A percentile compares a stretch with the other conserved stretches of the same genome.
These are phyloP conservation scores for Paracamarosporium sp. DNA, from an alignment of 2,329 filamentous ascomycete genomes.

Conservation along the genomic window DNA sequence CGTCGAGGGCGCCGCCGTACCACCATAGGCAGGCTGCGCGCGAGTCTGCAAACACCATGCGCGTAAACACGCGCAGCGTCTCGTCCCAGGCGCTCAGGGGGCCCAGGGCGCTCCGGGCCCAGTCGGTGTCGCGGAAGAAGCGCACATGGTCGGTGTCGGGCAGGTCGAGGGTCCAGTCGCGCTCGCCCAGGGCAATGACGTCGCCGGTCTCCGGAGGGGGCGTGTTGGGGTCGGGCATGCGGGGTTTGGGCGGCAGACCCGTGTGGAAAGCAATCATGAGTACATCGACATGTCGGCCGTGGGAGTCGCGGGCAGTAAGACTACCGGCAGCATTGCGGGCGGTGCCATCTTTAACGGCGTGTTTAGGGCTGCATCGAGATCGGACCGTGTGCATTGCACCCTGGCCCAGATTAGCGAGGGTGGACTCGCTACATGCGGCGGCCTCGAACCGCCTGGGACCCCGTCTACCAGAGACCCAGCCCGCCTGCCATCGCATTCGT, in stretches of 20 bases:
- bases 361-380: background rate
- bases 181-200: background rate
- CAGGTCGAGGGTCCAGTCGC: slow-evolving; percentile 37
- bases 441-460: background rate
- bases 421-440: background rate
- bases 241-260: background rate
- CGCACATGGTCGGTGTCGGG: slow-evolving; percentile 39
- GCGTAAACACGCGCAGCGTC: slow-evolving; percentile 37
- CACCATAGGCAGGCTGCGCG: slow-evolving; percentile 43
- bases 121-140: slow-evolving; percentile 39
- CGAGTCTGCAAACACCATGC: slow-evolving; percentile 40
- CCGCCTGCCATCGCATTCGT: background rate
- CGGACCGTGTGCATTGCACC: background rate
- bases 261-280: background rate
- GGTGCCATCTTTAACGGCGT: background rate
- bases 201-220: background rate
- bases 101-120: slow-evolving; percentile 34
- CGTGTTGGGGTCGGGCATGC: background rate
- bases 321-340: background rate
- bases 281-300: background rate
- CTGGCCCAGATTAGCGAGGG: background rate
- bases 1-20: slow-evolving; percentile 14
- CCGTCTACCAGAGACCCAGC: no score
- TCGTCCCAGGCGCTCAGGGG: slow-evolving; percentile 31
- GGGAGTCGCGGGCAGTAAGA: background rate